Conservation (phyloP, 805 yeast species). For the Metschnikowia anglica region DNA sequence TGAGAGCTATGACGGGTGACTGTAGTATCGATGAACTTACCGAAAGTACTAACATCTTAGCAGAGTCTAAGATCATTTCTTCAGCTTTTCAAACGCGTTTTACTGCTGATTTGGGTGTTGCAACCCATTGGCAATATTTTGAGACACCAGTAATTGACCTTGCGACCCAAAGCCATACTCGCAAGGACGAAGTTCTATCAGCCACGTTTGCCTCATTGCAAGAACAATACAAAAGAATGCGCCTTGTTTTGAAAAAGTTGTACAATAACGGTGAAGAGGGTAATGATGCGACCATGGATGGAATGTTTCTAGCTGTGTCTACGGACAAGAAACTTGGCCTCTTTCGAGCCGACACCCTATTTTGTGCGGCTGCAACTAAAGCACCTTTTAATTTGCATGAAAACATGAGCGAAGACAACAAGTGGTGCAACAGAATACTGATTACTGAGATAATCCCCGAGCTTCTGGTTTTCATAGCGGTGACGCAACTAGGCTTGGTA, state of each 20-base stretch:
- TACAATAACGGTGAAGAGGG: background rate
- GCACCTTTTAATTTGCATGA: slow-evolving; percentile 11
- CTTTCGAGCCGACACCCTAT: slow-evolving; percentile 15
- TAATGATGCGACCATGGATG: background rate
- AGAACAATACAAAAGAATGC: slow-evolving; percentile 36
- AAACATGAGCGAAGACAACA: slow-evolving; percentile 26
- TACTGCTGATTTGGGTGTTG: slow-evolving; percentile 28
- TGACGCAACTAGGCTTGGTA: slow-evolving; percentile 39
- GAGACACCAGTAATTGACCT: slow-evolving; percentile 25
- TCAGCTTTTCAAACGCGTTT: slow-evolving; percentile 16
- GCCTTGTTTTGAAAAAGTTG: slow-evolving; percentile 3
- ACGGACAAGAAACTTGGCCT: slow-evolving; percentile 14
- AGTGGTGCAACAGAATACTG: slow-evolving; percentile 36
- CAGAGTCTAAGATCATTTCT: slow-evolving; percentile 40
- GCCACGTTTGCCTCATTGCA: slow-evolving; percentile 27
- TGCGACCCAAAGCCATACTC: background rate
- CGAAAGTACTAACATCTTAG: slow-evolving; percentile 29
- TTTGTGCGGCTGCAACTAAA: slow-evolving; percentile 16
- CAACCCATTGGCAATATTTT: slow-evolving; percentile 36
- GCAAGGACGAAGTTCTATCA: background rate
- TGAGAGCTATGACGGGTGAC: slow-evolving; percentile 52
- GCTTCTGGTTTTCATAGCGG: slow-evolving; percentile 35
- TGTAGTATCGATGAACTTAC: slow-evolving; percentile 32
- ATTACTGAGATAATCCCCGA: slow-evolving; percentile 37
- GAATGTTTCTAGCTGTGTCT: slow-evolving; percentile 15